Conservation (phyloP, 345 rosid genomes). For the Eucalyptus camaldulensis region DNA sequence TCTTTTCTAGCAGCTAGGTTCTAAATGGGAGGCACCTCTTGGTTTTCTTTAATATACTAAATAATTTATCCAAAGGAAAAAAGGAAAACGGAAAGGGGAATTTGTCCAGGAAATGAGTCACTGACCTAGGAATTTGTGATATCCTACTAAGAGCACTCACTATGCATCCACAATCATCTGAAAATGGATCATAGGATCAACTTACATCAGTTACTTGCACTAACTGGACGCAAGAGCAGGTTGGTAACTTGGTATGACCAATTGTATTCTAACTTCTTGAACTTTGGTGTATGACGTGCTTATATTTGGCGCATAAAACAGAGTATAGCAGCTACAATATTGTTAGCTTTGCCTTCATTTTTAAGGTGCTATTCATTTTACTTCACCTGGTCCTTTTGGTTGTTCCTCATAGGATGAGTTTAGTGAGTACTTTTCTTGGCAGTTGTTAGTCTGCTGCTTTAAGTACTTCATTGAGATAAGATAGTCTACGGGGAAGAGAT, state of each 20-base stretch:
- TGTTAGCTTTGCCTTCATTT: background rate
- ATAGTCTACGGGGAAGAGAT: background rate
- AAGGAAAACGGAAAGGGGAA: background rate
- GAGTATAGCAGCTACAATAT: background rate
- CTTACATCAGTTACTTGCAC: background rate
- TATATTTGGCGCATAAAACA: background rate
- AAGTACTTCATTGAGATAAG: background rate
- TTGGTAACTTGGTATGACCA: background rate
- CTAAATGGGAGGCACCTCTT: background rate
- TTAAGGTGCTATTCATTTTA: background rate
- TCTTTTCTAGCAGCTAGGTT: background rate
- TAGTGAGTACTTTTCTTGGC: background rate
- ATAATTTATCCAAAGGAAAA: background rate
- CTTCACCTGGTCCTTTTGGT: background rate
- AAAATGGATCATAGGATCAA: background rate
- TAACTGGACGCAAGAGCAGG: background rate
- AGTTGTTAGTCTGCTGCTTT: background rate
- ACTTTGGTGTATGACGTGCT: background rate
- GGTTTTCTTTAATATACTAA: background rate
- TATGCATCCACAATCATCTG: background rate
- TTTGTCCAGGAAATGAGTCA: background rate
- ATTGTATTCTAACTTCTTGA: background rate
- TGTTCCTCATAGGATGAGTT: background rate
- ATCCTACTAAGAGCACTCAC: background rate
- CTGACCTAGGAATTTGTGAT: background rate